phyloP scores from a whole-genome alignment of 1,284 basidiomycete genomes.

The Ganoderma multipileum region DNA sequence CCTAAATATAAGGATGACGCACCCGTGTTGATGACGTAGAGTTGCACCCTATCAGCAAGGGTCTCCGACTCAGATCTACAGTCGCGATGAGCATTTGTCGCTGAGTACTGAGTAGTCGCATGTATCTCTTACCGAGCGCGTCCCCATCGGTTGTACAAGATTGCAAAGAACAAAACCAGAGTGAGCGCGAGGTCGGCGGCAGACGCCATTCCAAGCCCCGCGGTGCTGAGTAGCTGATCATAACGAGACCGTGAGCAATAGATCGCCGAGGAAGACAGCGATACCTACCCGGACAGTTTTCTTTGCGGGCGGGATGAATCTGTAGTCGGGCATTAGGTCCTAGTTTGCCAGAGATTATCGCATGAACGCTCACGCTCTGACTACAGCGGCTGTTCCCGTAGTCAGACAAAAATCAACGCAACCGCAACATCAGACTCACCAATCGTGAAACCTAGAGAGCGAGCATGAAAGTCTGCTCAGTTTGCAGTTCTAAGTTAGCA shows the following conservation, averaged over 20 bases:
- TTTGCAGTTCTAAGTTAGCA: background rate
- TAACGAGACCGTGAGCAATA: background rate
- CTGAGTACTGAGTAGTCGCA: too few species aligned
- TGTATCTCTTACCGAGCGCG: background rate
- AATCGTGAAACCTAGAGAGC: slow-evolving; percentile 2
- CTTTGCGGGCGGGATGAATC: slow-evolving; percentile 1
- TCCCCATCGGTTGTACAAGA: slow-evolving; percentile 1
- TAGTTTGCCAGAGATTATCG: background rate
- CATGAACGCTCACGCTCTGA: background rate
- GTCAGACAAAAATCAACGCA: background rate
- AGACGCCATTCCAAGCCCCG: background rate
- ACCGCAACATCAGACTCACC: background rate
- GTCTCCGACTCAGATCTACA: background rate
- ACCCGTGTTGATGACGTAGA: slow-evolving; percentile 12
- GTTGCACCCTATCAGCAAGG: background rate
- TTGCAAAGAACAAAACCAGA: background rate
- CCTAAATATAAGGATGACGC: background rate
- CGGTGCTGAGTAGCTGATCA: background rate
- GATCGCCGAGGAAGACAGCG: background rate
- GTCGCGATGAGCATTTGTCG: background rate
- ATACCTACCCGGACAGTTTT: background rate
- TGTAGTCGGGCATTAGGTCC: background rate
- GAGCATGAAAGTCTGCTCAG: background rate
- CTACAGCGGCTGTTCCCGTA: background rate
- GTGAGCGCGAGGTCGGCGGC: background rate